Base-by-base conservation (phyloP, 1,284 basidiomycete species). In the Trametes polyzona region DNA sequence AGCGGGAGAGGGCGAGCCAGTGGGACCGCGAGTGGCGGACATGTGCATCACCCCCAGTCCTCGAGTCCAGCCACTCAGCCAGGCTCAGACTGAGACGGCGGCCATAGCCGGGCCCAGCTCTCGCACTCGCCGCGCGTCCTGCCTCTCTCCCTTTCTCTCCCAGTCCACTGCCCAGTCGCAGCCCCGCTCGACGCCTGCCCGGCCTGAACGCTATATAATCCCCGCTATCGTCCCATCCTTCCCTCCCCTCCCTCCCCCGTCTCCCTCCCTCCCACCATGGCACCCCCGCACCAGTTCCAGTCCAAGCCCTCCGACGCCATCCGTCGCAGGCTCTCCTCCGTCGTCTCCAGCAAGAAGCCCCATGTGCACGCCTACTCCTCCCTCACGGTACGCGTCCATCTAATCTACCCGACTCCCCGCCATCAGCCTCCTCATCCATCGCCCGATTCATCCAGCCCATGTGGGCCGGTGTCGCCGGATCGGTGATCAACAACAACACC, bases 381-480 rank as follows among this genome's bases (percentile, higher is more conserved):
- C 64, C 78, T 90, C 64, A 87, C 83, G 55, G 88, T 90, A 67
- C 52, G 24, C 41, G 26, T 58, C 33, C 56, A 57, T 66, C 65
- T 42, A 52, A 58, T 61, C 57, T 66, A 49, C 50, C 47, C 55
- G 62, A 37, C 55, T 41, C 58, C 48, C 63, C 54, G 60, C 54
- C 33, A 40, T 48, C 32, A 43, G n/a, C n/a, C n/a, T 57, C 35
- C 41, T 47, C 52, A 50, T 51, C 48, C 62, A 59, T 67, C 43
- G 44, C 52, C 55, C 47, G 37, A 54, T 61, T 44, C 17, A 8
- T 9, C 4, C 42, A 91, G 89, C 87, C 90, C 19, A 91, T 92
- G 90, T 92, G 90, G 88, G 88, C 86, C 57, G 90, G 88, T 69
- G 79, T 91, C 51, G 86, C 88, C 8, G 87, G 87, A 42, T 75